Percentiles rank a stretch among this genome's conserved stretches.
These are phyloP conservation scores for Marchantia polymorpha DNA, from an alignment of 225 moss, liverwort and hornwort genomes.

Conservation along the genomic window DNA sequence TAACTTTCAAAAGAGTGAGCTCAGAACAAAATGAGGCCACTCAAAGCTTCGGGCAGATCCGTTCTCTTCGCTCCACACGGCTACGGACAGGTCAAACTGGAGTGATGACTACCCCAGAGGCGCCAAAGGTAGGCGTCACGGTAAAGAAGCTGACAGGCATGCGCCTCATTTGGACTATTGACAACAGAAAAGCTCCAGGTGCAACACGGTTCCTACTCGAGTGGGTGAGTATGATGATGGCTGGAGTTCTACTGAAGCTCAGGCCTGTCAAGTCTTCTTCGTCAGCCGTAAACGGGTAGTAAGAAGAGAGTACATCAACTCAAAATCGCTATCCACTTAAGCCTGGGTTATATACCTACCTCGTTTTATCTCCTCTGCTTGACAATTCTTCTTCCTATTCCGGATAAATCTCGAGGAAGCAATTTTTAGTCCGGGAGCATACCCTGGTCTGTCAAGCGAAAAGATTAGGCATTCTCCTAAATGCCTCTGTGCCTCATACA, in stretches of 20 bases:
- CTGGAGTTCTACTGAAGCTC: slow-evolving; percentile 16
- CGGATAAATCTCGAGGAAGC: slow-evolving; percentile 3
- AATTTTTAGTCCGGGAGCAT: not conserved
- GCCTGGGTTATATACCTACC: slow-evolving; percentile 5
- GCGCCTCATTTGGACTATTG: slow-evolving; percentile 34
- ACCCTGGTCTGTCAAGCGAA: not conserved
- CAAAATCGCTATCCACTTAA: slow-evolving; percentile 1
- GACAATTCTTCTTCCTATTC: slow-evolving; percentile 4
- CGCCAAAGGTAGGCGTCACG: not conserved
- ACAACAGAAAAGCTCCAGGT: slow-evolving; percentile 33
- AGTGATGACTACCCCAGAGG: not conserved
- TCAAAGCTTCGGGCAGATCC: not conserved
- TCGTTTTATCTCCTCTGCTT: slow-evolving; percentile 20
- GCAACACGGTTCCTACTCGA: slow-evolving; percentile 17
- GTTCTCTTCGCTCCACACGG: not conserved
- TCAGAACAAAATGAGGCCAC: not conserved
- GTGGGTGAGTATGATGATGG: slow-evolving; percentile 9
- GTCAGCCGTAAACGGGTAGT: slow-evolving; percentile 14
- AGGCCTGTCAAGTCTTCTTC: slow-evolving; percentile 10
- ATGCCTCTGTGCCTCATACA: not conserved
- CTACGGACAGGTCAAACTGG: not conserved
- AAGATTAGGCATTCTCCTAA: not conserved
- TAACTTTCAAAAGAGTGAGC: not conserved
- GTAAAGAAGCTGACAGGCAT: slow-evolving; percentile 27
- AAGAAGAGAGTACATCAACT: slow-evolving; percentile 12